These are phyloP conservation scores for Trichophyton schoenleinii DNA, from an alignment of 2,329 filamentous ascomycete species.

Conservation along the genomic window DNA sequence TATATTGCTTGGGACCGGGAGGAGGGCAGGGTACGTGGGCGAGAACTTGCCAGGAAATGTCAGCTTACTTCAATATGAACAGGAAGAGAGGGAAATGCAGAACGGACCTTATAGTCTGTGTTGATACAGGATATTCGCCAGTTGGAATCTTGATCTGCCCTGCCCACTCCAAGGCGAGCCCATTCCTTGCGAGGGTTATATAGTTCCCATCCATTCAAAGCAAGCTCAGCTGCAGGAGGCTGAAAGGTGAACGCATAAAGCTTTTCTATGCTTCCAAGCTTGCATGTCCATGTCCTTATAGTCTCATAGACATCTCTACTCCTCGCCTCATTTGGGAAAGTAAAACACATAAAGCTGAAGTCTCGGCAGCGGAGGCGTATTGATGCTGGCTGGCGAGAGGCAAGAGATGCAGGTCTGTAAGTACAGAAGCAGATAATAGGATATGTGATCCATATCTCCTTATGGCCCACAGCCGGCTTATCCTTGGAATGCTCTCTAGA, in stretches of 20 bases:
- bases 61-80: slow-evolving; percentile 16
- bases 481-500: slow-evolving; percentile 25
- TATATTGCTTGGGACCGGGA: slow-evolving; percentile 76
- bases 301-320: slow-evolving; percentile 81
- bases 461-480: slow-evolving; percentile 35
- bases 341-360: slow-evolving; percentile 87
- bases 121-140: slow-evolving; percentile 92
- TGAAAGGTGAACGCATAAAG: slow-evolving; percentile 83
- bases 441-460: slow-evolving; percentile 87
- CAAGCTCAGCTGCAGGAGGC: slow-evolving; percentile 58
- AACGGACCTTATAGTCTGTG: slow-evolving; percentile 56
- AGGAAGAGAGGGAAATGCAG: slow-evolving; percentile 4
- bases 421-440: slow-evolving; percentile 77
- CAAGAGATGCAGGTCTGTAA: slow-evolving; percentile 58
- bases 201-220: slow-evolving; percentile 65
- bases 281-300: slow-evolving; percentile 69
- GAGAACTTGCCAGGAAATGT: slow-evolving; percentile 48
- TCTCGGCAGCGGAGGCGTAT: slow-evolving; percentile 84
- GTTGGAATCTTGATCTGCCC: slow-evolving; percentile 61
- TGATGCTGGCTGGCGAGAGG: slow-evolving; percentile 59
- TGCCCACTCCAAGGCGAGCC: slow-evolving; percentile 71
- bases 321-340: slow-evolving; percentile 60
- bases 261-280: slow-evolving; percentile 69
- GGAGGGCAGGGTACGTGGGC: slow-evolving; percentile 74
- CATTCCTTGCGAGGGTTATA: slow-evolving; percentile 84